A percentile compares a stretch with the other conserved stretches of the same genome.
These are phyloP conservation scores for Ilyonectria destructans DNA, from an alignment of 2,329 filamentous ascomycete species.

Conservation along the genomic window DNA sequence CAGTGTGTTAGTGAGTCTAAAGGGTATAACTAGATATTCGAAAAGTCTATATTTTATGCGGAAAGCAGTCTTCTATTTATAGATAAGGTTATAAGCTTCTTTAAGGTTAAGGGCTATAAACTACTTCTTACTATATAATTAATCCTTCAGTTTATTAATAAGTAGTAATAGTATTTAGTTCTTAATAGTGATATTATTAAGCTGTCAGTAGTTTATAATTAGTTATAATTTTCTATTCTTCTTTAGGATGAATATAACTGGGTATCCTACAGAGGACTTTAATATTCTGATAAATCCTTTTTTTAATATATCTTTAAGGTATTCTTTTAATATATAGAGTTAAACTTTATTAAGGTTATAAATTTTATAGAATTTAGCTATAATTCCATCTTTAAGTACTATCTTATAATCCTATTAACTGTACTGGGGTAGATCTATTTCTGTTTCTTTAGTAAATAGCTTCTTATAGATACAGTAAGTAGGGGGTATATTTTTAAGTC, in stretches of 20 bases:
- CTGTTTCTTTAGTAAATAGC: slow-evolving; percentile 29
- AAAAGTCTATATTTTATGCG: slow-evolving; percentile 50
- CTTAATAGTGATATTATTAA: slow-evolving; percentile 50
- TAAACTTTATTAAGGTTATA: slow-evolving; percentile 32
- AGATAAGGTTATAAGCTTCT: slow-evolving; percentile 50
- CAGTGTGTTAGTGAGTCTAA: slow-evolving; percentile 35
- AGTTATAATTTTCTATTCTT: slow-evolving; percentile 41
- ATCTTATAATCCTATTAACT: slow-evolving; percentile 29
- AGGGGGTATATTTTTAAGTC: slow-evolving; percentile 15
- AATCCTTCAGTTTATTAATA: slow-evolving; percentile 44
- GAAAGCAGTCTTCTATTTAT: slow-evolving; percentile 55
- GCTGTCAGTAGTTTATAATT: slow-evolving; percentile 11
- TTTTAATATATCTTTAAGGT: slow-evolving; percentile 18
- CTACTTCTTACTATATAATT: slow-evolving; percentile 29
- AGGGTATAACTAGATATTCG: slow-evolving; percentile 52
- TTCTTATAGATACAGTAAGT: slow-evolving; percentile 19
- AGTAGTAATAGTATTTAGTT: slow-evolving; percentile 40
- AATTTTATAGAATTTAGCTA: slow-evolving; percentile 4
- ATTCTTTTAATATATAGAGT: slow-evolving; percentile 19
- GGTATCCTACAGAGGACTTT: not conserved
- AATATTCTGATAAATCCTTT: slow-evolving; percentile 19
- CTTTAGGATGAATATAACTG: slow-evolving; percentile 21
- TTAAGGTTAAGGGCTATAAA: slow-evolving; percentile 39
- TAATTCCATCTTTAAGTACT: slow-evolving; percentile 13
- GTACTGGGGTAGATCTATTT: slow-evolving; percentile 22